phyloP scores from a whole-genome alignment of 257 asterid genomes.

The Fraxinus cuspidata region DNA sequence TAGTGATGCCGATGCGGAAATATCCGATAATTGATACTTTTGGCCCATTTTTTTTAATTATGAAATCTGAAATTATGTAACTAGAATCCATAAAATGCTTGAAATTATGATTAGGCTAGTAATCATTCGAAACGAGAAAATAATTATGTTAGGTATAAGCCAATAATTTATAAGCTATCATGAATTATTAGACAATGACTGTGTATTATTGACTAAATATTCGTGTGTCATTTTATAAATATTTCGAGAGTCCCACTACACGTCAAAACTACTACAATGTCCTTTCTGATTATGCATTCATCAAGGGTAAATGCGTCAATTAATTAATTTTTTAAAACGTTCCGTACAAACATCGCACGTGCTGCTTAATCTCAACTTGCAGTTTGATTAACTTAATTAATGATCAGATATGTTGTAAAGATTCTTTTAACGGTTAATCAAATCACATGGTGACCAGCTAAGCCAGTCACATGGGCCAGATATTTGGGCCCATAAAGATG shows the following conservation, averaged over 20 bases:
- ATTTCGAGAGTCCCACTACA: background rate
- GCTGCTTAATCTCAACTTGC: constrained; percentile 7
- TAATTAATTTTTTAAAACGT: background rate
- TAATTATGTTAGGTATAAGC: constrained; percentile 17
- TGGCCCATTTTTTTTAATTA: background rate
- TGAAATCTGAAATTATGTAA: background rate
- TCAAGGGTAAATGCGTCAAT: background rate
- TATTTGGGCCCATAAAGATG: constrained; percentile 30
- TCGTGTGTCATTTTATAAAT: background rate
- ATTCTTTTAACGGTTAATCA: constrained; percentile 29
- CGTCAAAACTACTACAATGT: constrained; percentile 6
- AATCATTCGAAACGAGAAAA: constrained; percentile 23
- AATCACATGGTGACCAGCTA: constrained; percentile 42
- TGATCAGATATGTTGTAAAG: background rate
- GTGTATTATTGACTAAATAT: background rate
- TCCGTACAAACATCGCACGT: background rate
- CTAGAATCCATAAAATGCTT: background rate
- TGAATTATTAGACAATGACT: background rate
- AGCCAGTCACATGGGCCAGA: constrained; percentile 42
- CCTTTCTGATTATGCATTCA: constrained; percentile 13
- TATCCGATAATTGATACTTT: background rate
- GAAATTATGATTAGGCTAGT: constrained; percentile 1
- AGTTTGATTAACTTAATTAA: constrained; percentile 11
- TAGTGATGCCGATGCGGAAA: too few relatives aligned
- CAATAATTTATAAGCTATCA: background rate